A percentile compares a stretch with the other conserved stretches of the same genome.
Evolutionary conservation across 2,329 filamentous ascomycete genomes (phyloP).

Genomic region (Claviceps fusiformis): DNA sequence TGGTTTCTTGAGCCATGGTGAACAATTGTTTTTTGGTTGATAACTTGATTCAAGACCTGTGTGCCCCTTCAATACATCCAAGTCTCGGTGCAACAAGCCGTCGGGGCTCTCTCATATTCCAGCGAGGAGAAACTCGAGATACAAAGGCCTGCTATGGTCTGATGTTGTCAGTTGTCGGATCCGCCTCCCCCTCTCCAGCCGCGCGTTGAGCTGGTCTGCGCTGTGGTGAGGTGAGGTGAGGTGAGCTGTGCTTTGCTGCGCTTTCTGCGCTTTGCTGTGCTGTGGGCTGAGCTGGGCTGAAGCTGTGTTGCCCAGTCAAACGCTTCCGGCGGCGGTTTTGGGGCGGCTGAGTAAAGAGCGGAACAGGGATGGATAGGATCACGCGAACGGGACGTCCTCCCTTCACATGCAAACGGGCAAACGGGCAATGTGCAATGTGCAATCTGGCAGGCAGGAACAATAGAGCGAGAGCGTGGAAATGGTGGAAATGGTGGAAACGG

Average conservation of each 20-base stretch:
- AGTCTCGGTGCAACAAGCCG: constrained; percentile 1
- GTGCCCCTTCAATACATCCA: constrained; percentile 2
- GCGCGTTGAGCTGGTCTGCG: not conserved
- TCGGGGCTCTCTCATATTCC: constrained; percentile 7
- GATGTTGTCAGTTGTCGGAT: not conserved
- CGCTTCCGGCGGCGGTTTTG: not conserved
- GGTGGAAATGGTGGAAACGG: not conserved
- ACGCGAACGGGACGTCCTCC: not conserved
- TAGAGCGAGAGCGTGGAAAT: not conserved
- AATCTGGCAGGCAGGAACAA: too few species aligned
- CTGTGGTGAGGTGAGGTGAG: not conserved
- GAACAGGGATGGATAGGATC: constrained; percentile 1
- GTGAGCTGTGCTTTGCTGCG: not conserved
- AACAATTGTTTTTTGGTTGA: not conserved
- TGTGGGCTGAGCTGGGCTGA: not conserved
- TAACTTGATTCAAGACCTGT: not conserved
- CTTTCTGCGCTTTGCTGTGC: too few species aligned
- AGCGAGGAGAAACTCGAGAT: not conserved
- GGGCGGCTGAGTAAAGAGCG: not conserved
- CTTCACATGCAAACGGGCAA: not conserved
- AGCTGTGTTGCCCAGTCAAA: not conserved
- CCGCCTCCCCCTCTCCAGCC: not conserved
- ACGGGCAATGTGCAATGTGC: too few species aligned
- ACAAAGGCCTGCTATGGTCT: not conserved
- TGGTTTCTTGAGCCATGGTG: constrained; percentile 4